Percentiles rank a stretch among this genome's conserved stretches.
These are phyloP conservation scores for Radiomyces spectabilis DNA, from an alignment of 192 early-diverging fungal genomes.

Conservation along the genomic window DNA sequence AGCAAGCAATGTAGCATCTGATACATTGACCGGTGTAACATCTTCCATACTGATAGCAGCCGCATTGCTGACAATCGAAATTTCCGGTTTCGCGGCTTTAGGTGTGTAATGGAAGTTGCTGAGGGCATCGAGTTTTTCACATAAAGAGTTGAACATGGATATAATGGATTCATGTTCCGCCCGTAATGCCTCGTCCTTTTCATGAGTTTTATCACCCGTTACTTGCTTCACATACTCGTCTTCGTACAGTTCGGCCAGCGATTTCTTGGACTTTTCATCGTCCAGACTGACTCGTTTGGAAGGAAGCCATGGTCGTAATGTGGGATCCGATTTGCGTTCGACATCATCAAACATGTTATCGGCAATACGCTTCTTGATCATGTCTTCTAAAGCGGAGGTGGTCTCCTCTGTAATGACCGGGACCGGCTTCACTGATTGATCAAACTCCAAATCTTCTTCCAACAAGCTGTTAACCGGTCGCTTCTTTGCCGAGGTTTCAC, in stretches of 20 bases:
- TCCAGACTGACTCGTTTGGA: constrained; percentile 72
- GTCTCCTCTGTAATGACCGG: constrained; percentile 91
- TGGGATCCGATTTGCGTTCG: constrained; percentile 76
- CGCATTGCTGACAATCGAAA: constrained; percentile 68
- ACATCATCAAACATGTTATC: constrained; percentile 92
- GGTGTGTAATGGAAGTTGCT: constrained; percentile 94
- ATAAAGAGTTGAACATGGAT: constrained; percentile 68
- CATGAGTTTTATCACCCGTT: constrained; percentile 46
- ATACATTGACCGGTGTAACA: constrained; percentile 81
- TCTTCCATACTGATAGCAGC: constrained; percentile 94
- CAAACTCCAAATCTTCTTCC: constrained; percentile 90
- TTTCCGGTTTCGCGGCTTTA: constrained; percentile 63
- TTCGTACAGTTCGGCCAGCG: constrained; percentile 89
- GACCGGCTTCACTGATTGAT: constrained; percentile 84
- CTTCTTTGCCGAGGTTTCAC: constrained; percentile 73
- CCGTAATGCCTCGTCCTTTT: constrained; percentile 68
- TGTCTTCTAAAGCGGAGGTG: constrained; percentile 81
- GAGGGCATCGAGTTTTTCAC: constrained; percentile 82
- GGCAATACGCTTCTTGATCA: constrained; percentile 89
- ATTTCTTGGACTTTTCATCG: constrained; percentile 81
- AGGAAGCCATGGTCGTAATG: constrained; percentile 60
- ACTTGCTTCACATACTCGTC: constrained; percentile 72
- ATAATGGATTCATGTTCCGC: constrained; percentile 80
- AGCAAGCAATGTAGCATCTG: constrained; percentile 72
- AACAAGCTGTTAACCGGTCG: constrained; percentile 91